phyloP scores from a whole-genome alignment of 306 rosid genomes.

The Acacia confusa region DNA sequence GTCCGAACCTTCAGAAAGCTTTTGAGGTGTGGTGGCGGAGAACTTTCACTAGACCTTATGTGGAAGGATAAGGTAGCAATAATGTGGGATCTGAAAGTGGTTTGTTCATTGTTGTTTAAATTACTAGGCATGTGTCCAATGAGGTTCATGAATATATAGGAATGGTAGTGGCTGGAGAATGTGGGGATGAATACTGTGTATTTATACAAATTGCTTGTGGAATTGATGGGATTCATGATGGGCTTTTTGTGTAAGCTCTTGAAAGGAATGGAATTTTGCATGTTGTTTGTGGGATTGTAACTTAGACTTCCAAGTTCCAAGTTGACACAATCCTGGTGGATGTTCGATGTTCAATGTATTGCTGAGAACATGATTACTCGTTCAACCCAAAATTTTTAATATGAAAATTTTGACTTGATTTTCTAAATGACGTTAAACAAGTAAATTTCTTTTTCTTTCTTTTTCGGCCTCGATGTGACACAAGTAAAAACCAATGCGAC shows the following conservation, averaged over 20 bases:
- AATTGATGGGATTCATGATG: slow-evolving; percentile 25
- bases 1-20: slow-evolving; percentile 95
- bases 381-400: neutral
- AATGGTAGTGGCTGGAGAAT: neutral
- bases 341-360: neutral
- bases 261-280: slow-evolving; percentile 26
- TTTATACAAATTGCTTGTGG: neutral
- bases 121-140: slow-evolving; percentile 23
- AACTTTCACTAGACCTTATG: slow-evolving; percentile 76
- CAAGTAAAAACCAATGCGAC: too few species aligned
- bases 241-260: slow-evolving; percentile 29
- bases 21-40: slow-evolving; percentile 99
- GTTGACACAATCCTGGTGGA: neutral
- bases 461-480: too few species aligned
- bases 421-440: neutral
- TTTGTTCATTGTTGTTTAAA: slow-evolving; percentile 45
- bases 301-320: neutral
- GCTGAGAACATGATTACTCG: neutral
- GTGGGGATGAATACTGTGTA: neutral
- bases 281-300: neutral
- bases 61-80: slow-evolving; percentile 54
- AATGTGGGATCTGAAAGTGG: slow-evolving; percentile 48
- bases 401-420: neutral
- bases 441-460: too few species aligned
- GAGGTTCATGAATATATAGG: neutral